phyloP scores from a whole-genome alignment of 1,284 basidiomycete species.

The Cutaneotrichosporon sp. region DNA sequence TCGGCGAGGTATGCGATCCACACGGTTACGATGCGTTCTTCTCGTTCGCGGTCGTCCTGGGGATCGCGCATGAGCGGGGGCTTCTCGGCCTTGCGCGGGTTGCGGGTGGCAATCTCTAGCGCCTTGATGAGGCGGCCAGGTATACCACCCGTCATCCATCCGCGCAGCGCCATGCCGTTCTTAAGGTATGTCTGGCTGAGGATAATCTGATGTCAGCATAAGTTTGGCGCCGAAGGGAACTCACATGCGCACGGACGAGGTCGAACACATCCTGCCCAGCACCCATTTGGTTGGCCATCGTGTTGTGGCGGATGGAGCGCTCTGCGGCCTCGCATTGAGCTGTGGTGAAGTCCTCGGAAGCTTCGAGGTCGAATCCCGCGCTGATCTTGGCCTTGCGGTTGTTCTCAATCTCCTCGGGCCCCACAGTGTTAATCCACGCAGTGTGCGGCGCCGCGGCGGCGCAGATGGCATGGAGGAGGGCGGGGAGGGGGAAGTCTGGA shows the following conservation, averaged over 20 bases:
- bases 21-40: constrained; percentile 35
- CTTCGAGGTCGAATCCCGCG: constrained; percentile 27
- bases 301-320: constrained; percentile 25
- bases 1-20: constrained; percentile 40
- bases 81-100: constrained; percentile 26
- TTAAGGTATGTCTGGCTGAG: constrained; percentile 30
- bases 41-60: constrained; percentile 25
- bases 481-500: constrained; percentile 47
- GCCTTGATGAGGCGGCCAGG: constrained; percentile 32
- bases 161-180: constrained; percentile 34
- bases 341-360: constrained; percentile 38
- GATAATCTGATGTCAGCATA: constrained; percentile 23
- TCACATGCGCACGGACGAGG: constrained; percentile 31
- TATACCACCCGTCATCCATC: constrained; percentile 31
- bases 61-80: constrained; percentile 26
- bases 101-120: constrained; percentile 34
- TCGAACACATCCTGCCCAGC: constrained; percentile 33
- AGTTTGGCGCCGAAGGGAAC: constrained; percentile 2
- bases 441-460: constrained; percentile 46
- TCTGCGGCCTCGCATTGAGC: constrained; percentile 35
- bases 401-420: constrained; percentile 29
- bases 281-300: constrained; percentile 30
- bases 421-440: constrained; percentile 35
- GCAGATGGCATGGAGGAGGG: constrained; percentile 50
- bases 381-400: constrained; percentile 21